Base-by-base conservation (phyloP, 2,329 filamentous ascomycete genomes). In the Beauveria caledonica region DNA sequence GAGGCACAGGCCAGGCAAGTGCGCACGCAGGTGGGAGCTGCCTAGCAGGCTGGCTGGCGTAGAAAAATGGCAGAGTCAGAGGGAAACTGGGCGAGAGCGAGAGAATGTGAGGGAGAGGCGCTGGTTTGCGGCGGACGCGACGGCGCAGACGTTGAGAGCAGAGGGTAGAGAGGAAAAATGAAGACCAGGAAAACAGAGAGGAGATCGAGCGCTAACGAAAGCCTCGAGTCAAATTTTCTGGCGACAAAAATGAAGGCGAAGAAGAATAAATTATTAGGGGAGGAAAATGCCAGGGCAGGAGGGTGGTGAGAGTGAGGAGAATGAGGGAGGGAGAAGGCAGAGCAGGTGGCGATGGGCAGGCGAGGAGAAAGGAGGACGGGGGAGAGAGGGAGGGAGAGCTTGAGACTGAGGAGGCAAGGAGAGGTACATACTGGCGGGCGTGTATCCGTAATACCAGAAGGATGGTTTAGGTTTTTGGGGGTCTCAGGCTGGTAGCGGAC, bases 121-220 rank as follows among this genome's bases (percentile, higher is more conserved):
- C 27, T n/a, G 40, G 40, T 21, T 5, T 40, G 54, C 54, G 54
- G 29, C 48, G 1, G 54, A 48, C 40, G 54, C 54, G 44, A 57
- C 44, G 0, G 54, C 23, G 54, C 44, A 57, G 44, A 57, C 13
- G n/a, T n/a, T 6, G 54, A 15, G 29, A 8, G 33, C 33, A 27
- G 45, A 15, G 27, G 36, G 45, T 5, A 53, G 46, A 40, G 54
- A 54, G 60, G 50, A 44, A 23, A 58, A 58, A 58, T 40, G 44
- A 49, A 45, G 61, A 39, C 59, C 53, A 40, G 62, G 58, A 46
- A 59, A 60, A 59, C 33, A 59, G 42, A 61, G 59, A 60, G 59
- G 61, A 62, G 65, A 69, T 70, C 77, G 77, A 81, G 74, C 72
- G 74, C 79, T 80, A 81, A 70, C 71, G 63, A 81, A 76, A 76